Percentiles rank a stretch among this genome's conserved stretches.
These are phyloP conservation scores for Dryas alaskensis DNA, from an alignment of 306 rosid species.

Conservation along the genomic window DNA sequence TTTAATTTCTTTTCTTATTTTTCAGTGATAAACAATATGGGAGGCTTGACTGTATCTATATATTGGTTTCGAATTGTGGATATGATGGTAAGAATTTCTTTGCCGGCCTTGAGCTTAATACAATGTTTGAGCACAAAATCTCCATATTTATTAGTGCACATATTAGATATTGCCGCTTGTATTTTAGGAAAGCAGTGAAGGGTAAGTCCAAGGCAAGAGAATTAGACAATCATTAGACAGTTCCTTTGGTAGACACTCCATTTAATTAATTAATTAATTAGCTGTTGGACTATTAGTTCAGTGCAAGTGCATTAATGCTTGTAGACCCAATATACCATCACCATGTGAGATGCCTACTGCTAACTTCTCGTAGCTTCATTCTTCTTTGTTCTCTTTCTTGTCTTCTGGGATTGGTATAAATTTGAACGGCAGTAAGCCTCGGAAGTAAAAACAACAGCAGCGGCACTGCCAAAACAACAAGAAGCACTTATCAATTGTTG, in stretches of 20 bases:
- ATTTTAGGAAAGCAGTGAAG: background rate
- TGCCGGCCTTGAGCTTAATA: background rate
- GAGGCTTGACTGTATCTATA: background rate
- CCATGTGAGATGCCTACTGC: background rate
- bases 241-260: background rate
- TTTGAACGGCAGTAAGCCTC: background rate
- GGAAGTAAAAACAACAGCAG: background rate
- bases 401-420: background rate
- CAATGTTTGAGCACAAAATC: background rate
- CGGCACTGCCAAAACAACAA: background rate
- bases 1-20: background rate
- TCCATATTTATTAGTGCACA: background rate
- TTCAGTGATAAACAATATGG: background rate
- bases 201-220: too few relatives aligned
- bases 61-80: background rate
- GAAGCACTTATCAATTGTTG: background rate
- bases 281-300: background rate
- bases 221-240: too few relatives aligned
- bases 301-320: background rate
- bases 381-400: background rate
- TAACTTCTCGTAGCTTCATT: background rate
- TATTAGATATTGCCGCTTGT: background rate
- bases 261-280: too few relatives aligned
- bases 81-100: background rate
- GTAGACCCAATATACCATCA: too few relatives aligned